Base-by-base conservation (phyloP, 768 basidiomycete genomes). In the Suillus luteus region DNA sequence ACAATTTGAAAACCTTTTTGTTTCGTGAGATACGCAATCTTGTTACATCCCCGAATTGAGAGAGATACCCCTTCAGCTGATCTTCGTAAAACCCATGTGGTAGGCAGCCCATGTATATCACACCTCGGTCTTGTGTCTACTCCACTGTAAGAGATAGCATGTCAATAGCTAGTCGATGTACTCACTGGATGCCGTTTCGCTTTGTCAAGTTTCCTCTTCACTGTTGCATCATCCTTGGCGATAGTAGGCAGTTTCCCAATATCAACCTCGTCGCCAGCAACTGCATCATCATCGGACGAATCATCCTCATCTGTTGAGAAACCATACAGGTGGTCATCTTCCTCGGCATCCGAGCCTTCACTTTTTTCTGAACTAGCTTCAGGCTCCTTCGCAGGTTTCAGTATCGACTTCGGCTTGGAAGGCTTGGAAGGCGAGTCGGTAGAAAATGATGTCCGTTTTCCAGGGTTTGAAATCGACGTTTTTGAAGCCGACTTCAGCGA, bases 61-160 rank as follows among this genome's bases (percentile, higher is more conserved):
- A 84, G 73, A 99, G 97, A 78, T 99, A 99, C 2, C 86, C 88
- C 66, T 86, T 87, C 76, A 99, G 87, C 76, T 98, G 90, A 61
- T 93, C 93, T 77, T 99, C 97, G 77, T 94, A 96, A 78, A 99
- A 99, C 24, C 97, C 97, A 69, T 98, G 95, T 2, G 97, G 97
- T 61, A 99, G 84, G 64, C 95, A 89, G 17, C 95, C 90, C 61
- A 99, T 82, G 80, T 87, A 95, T 24, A 99, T 72, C 0, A 96
- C 94, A 31, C 97, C 97, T 48, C 85, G 85, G 68, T 93, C 87
- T 67, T 81, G 83, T 33, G 81, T 79, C 69, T 66, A 59, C 37
- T 46, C 31, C 43, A 43, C 38, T 27, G 62, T 62, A 63, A 66
- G 46, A 46, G n/a, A 51, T 41, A 11, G 17, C 0, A 15, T n/a